Evolutionary conservation across 257 asterid genomes (phyloP), one percentile per base, ranked within the genome.

Genomic region (Lycium barbarum): DNA sequence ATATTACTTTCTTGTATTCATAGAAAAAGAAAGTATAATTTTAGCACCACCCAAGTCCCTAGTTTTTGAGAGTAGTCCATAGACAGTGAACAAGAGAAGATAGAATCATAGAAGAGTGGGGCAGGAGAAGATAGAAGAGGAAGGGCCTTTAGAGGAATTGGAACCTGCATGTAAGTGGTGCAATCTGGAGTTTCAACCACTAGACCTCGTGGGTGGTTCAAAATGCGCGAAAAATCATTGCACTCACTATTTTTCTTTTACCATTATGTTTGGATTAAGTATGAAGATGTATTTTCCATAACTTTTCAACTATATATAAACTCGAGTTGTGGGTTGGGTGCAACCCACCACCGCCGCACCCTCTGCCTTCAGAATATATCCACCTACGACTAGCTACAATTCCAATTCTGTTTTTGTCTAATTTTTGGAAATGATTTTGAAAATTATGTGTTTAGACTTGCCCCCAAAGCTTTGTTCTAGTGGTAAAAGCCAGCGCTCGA

Each of bases 381-480:
- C n/a, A 14, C 47, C 3, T 67, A 20, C 1, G 47, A 67, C n/a
- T 67, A 35, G 43, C 74, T 35, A 35, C n/a, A 67, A 36, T 6
- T 15, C 47, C 47, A 33, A 4, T 67, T 67, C 20, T 35, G 20
- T 67, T 35, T 59, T 59, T 67, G 74, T 67, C 47, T 35, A 35
- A 67, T 7, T 67, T 67, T 35, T 35, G 74, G 74, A 35, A 67
- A 65, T 65, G 18, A 65, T 10, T 63, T 22, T 63, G 40, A 22
- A 18, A 55, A 63, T 26, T 65, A 5, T 65, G 80, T 47, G 59
- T 73, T 20, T 47, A 40, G 36, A 72, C 57, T 45, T 72, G 49
- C 20, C 47, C 74, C n/a, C n/a, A 33, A 66, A 6, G 51, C 76
- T 68, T 68, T 68, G 76, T 22, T 15, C 45, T 66, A 66, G 73